Evolutionary conservation across 441 rosid genomes (phyloP).

Genomic region (Erysimum pusillum): DNA sequence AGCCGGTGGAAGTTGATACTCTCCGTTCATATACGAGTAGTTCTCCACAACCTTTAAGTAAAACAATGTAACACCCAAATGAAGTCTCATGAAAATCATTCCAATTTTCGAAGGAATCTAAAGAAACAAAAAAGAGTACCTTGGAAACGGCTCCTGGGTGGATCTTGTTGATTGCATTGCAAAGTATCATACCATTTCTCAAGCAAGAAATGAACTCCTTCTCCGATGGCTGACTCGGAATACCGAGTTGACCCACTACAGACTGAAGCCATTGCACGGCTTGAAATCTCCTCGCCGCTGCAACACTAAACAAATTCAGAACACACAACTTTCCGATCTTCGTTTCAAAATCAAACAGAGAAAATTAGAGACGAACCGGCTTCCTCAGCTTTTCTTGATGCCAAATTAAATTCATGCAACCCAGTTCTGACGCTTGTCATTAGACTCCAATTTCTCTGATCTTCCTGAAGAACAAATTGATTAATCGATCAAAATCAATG

Average conservation of each 20-base stretch:
- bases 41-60: conserved; percentile 81
- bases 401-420: conserved; percentile 66
- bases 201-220: conserved; percentile 83
- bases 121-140: conserved; percentile 50
- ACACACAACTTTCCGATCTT: not conserved
- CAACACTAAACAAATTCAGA: conserved; percentile 28
- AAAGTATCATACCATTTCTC: conserved; percentile 82
- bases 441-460: conserved; percentile 27
- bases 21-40: conserved; percentile 55
- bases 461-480: conserved; percentile 16
- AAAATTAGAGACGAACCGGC: conserved; percentile 62
- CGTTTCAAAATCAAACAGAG: conserved; percentile 28
- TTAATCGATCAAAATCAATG: conserved; percentile 15
- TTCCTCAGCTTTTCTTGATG: conserved; percentile 94
- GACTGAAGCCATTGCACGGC: conserved; percentile 81
- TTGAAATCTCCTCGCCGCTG: conserved; percentile 77
- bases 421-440: conserved; percentile 70
- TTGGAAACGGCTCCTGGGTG: conserved; percentile 83
- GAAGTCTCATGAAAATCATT: not conserved
- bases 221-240: conserved; percentile 73
- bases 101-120: not conserved
- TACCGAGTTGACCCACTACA: conserved; percentile 70
- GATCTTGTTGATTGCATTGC: conserved; percentile 87
- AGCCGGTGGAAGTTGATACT: conserved; percentile 77
- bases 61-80: not conserved